These are phyloP conservation scores for Anthostomella pinea DNA, from an alignment of 2,329 filamentous ascomycete species.

Conservation along the genomic window DNA sequence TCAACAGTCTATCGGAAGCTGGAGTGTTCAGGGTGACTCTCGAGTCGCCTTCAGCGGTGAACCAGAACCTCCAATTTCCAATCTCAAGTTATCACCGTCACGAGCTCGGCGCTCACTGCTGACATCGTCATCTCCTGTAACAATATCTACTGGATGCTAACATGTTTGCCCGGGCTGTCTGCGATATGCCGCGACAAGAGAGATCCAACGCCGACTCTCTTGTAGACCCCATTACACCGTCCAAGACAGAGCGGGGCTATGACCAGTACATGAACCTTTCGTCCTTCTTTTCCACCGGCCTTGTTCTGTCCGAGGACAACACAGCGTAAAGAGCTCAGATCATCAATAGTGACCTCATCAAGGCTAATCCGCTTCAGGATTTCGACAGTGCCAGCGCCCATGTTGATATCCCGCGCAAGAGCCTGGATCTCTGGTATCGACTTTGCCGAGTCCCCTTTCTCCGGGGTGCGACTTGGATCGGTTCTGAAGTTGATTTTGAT, in stretches of 20 bases:
- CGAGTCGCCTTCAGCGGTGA: no score
- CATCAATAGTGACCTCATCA: conserved; percentile 3
- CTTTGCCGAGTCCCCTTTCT: background rate
- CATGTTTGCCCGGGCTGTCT: no score
- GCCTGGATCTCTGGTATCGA: conserved; percentile 3
- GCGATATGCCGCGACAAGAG: conserved; percentile 10
- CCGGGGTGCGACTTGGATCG: conserved; percentile 1
- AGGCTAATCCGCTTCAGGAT: conserved; percentile 1
- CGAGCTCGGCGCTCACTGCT: no score
- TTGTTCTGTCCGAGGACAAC: conserved; percentile 5
- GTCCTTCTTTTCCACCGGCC: background rate
- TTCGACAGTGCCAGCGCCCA: background rate
- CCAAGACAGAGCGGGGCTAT: background rate
- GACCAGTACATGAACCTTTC: conserved; percentile 4
- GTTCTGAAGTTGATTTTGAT: conserved; percentile 1
- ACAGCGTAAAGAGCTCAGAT: conserved; percentile 1
- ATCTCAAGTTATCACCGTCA: no score
- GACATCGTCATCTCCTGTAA: no score
- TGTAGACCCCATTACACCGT: conserved; percentile 10
- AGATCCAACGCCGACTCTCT: conserved; percentile 8
- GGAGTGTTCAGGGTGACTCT: no score
- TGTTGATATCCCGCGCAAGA: conserved; percentile 1
- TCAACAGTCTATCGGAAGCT: no score
- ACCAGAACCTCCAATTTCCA: no score
- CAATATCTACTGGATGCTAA: no score